Evolutionary conservation across 2,329 filamentous ascomycete species (phyloP), one percentile per base, ranked within the genome.

Genomic region (Cladophialophora immunda): DNA sequence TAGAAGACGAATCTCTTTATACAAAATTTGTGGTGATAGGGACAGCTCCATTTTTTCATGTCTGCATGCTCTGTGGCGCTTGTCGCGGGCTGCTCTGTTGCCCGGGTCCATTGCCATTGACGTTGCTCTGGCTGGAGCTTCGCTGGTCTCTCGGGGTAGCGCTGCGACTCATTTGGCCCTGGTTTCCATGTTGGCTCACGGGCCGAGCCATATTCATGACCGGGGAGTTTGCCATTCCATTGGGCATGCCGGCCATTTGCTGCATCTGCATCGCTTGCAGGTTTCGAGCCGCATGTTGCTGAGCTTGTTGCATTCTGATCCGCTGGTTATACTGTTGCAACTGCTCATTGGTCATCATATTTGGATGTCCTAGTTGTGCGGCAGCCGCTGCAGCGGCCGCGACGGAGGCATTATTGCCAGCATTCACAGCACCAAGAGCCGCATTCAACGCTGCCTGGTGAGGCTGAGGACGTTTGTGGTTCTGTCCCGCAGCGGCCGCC

Each of bases 371-470:
- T 56, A 71, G 69, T 29, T 67, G 64, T 6, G 64, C 62, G 6
- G 63, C 65, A 22, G 68, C 54, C 1, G 63, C 65, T 2, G 70
- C 59, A 2, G 67, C 65, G 17, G 67, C 67, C 0, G 67, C 68
- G 76, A 77, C 67, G 57, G 72, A 67, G 25, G 68, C 65, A 52
- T 79, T 81, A 57, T 75, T 75, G 6, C 75, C 79, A 47, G 81
- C 77, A 66, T 81, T 82, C 32, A 73, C 66, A 11, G 74, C 75
- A 55, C 83, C 82, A 22, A 83, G 81, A 19, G 82, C 83, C 22
- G 83, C 82, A 73, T 82, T 84, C 76, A 85, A 81, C 2, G 84
- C 82, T 47, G 80, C 82, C 71, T 85, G 82, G 75, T 82, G 81
- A 56, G 71, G 53, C 50, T 71, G 69, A 76, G 78, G 71, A 3